phyloP scores from a whole-genome alignment of 2,329 filamentous ascomycete species.

The Ceratocystis alfenasii region DNA sequence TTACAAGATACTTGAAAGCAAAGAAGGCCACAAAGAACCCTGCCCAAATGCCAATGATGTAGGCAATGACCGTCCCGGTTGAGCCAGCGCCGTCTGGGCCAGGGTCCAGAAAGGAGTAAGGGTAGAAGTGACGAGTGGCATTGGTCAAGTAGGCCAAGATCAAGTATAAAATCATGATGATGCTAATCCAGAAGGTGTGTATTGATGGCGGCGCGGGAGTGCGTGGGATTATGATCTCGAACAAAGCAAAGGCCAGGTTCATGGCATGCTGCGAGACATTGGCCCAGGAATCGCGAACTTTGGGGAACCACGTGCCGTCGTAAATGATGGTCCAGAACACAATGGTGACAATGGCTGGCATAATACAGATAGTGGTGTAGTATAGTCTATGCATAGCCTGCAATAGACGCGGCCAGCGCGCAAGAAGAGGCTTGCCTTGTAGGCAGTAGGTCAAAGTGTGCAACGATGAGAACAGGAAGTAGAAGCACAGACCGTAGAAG shows the following conservation, averaged over 20 bases:
- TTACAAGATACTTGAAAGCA: conserved; percentile 40
- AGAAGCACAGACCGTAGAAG: conserved; percentile 74
- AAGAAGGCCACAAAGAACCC: conserved; percentile 43
- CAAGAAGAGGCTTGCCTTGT: conserved; percentile 42
- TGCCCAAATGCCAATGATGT: conserved; percentile 48
- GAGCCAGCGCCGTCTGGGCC: conserved; percentile 35
- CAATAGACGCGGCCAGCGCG: conserved; percentile 47
- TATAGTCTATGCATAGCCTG: conserved; percentile 53
- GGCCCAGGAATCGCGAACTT: conserved; percentile 45
- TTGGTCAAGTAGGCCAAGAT: conserved; percentile 61
- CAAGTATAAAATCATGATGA: conserved; percentile 62
- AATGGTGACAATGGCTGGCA: conserved; percentile 56
- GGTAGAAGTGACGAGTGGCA: conserved; percentile 59
- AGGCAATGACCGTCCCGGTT: conserved; percentile 45
- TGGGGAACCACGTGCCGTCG: conserved; percentile 38
- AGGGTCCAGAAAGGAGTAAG: conserved; percentile 67
- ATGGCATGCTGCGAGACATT: conserved; percentile 64
- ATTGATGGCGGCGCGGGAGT: conserved; percentile 48
- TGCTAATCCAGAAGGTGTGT: conserved; percentile 53
- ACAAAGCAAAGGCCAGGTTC: conserved; percentile 61
- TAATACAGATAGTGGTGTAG: conserved; percentile 51
- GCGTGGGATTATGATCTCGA: conserved; percentile 60
- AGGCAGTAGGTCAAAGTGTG: conserved; percentile 59
- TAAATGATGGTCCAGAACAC: conserved; percentile 59
- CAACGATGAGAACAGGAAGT: conserved; percentile 53